Evolutionary conservation across 805 yeast species (phyloP).

Genomic region (Grigorovia humatica): DNA sequence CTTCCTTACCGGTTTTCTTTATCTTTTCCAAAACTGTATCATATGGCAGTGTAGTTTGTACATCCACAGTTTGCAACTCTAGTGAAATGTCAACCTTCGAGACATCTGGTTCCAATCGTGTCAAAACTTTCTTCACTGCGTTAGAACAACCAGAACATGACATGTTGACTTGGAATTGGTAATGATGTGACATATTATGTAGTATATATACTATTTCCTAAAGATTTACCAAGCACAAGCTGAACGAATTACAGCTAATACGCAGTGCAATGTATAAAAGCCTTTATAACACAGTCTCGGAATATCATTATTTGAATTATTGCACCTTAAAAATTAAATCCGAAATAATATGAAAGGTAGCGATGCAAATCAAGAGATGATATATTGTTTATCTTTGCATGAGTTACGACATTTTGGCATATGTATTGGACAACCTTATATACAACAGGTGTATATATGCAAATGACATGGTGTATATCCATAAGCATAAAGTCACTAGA

Average conservation of each 20-base stretch:
- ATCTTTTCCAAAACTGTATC: conserved; percentile 76
- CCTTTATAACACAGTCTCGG: too few relatives aligned
- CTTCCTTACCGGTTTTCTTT: conserved; percentile 83
- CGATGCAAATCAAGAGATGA: background rate
- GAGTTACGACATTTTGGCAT: background rate
- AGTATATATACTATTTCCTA: background rate
- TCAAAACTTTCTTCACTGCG: conserved; percentile 72
- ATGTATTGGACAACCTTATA: too few relatives aligned
- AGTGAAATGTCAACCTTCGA: conserved; percentile 62
- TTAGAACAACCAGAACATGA: conserved; percentile 79
- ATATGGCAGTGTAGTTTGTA: conserved; percentile 53
- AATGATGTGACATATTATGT: conserved; percentile 36
- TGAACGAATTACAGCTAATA: too few relatives aligned
- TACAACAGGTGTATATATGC: background rate
- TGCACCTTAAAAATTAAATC: background rate
- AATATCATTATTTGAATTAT: background rate
- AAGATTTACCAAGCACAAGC: too few relatives aligned
- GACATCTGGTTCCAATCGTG: conserved; percentile 59
- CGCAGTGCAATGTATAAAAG: too few relatives aligned
- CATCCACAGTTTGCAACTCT: conserved; percentile 74
- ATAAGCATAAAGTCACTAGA: background rate
- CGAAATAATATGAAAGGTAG: background rate
- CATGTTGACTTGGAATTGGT: conserved; percentile 78
- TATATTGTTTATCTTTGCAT: too few relatives aligned
- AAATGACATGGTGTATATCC: too few relatives aligned